Evolutionary conservation across 2,329 filamentous ascomycete genomes (phyloP), one percentile per base, ranked within the genome.

Genomic region (Aspergillus sp.): DNA sequence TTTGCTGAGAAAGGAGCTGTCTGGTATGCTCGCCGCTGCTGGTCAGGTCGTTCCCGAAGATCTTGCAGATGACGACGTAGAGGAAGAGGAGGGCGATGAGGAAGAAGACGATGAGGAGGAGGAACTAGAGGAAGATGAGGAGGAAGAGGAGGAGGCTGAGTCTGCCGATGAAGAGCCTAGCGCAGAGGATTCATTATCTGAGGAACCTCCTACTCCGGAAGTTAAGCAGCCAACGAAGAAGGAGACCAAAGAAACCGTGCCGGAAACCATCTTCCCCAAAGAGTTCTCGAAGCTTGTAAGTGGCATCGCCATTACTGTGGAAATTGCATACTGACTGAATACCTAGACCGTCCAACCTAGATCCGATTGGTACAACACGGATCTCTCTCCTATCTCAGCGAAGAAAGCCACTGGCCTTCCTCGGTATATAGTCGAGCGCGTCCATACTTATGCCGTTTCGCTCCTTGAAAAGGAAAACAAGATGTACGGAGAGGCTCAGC

Each of bases 391-490:
- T n/a, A 73, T 88, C 37, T 74, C 81, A 39, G 57, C 82, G 24
- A 76, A 79, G 64, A 72, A 79, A 46, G 73, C 77, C 52, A 73
- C 76, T 39, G 70, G 74, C 24, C 75, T 82, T 37, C 78, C 84
- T 46, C 80, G 78, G 43, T 76, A 80, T 58, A 69, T 84, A 19
- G 73, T 87, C 58, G 81, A 86, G 45, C 82, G 81, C 47, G 71
- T 88, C n/a, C 79, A 75, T 53, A 77, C 86, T 14, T 86, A 96
- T 73, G 92, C 91, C 3, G 84, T 86, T 60, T 80, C 83, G 9
- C 80, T 98, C 6, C 79, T 98, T 19, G 87, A 96, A 54, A 81
- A 86, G 24, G 95, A 99, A 70, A 89, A 89, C 60, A 82, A 85
- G 41, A 80, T 85, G 47, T 99, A 97, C 76, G 82, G 83, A 55